Evolutionary conservation across 345 rosid genomes (phyloP).

Genomic region (Eucalyptus erythrocorys): DNA sequence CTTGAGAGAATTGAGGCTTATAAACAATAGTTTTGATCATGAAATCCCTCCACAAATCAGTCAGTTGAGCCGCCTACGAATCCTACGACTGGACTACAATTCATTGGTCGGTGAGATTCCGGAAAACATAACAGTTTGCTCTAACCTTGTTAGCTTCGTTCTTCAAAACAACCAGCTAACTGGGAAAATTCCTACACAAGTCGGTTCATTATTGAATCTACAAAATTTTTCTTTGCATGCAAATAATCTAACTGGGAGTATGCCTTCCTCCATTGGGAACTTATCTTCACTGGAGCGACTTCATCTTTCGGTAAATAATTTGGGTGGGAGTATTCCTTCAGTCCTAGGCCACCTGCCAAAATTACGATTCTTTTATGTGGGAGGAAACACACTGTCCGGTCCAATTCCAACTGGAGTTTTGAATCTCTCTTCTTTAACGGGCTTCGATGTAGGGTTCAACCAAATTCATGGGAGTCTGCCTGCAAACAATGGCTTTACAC

Average conservation of each 20-base stretch:
- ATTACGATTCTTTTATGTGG: neutral
- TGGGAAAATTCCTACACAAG: neutral
- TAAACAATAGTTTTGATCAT: neutral
- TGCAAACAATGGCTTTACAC: neutral
- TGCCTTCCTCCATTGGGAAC: too few species aligned
- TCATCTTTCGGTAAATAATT: too few species aligned
- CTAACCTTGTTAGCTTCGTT: neutral
- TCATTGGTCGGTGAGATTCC: neutral
- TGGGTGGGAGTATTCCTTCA: too few species aligned
- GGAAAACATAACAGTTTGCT: neutral
- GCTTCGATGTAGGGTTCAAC: neutral
- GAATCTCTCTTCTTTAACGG: neutral
- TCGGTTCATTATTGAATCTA: too few species aligned
- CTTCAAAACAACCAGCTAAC: neutral
- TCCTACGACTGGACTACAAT: neutral
- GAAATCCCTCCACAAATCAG: neutral
- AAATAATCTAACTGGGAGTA: too few species aligned
- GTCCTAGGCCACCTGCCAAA: neutral
- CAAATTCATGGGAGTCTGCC: neutral
- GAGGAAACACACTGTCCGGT: neutral
- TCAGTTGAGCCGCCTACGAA: neutral
- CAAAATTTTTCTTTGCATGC: rapidly evolving
- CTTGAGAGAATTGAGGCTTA: neutral
- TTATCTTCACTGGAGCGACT: too few species aligned
- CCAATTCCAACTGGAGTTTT: neutral